Evolutionary conservation across 345 rosid genomes (phyloP).

Genomic region (Ceriops zippeliana): DNA sequence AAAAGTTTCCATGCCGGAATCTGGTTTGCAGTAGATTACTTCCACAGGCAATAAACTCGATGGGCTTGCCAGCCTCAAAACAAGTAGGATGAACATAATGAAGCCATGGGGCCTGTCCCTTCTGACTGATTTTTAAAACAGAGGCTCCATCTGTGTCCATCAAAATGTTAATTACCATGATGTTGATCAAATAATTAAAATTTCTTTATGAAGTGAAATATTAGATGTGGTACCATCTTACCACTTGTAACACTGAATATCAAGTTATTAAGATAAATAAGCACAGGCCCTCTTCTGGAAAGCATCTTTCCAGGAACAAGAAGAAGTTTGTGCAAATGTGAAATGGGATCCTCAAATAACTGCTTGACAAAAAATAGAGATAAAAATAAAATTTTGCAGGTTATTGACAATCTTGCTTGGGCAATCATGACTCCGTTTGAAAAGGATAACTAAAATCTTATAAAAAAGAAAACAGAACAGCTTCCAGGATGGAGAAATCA

Average conservation of each 20-base stretch:
- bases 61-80: slow-evolving; percentile 92
- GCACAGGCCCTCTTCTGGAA: slow-evolving; percentile 65
- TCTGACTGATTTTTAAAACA: slow-evolving; percentile 47
- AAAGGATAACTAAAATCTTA: no score
- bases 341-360: slow-evolving; percentile 68
- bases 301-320: slow-evolving; percentile 69
- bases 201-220: no score
- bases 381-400: slow-evolving; percentile 6
- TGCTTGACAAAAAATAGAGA: slow-evolving; percentile 33
- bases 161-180: neutral
- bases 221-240: slow-evolving; percentile 18
- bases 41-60: slow-evolving; percentile 85
- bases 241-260: slow-evolving; percentile 63
- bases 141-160: slow-evolving; percentile 55
- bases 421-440: no score
- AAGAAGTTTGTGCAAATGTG: slow-evolving; percentile 59
- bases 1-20: slow-evolving; percentile 47
- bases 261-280: slow-evolving; percentile 62
- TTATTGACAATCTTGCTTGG: no score
- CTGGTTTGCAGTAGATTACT: slow-evolving; percentile 65
- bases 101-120: slow-evolving; percentile 63
- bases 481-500: no score
- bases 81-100: slow-evolving; percentile 78
- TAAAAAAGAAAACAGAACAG: no score
- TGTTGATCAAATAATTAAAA: neutral